Base-by-base conservation (phyloP, 2,329 filamentous ascomycete species). In the Penicillium brasilianum region DNA sequence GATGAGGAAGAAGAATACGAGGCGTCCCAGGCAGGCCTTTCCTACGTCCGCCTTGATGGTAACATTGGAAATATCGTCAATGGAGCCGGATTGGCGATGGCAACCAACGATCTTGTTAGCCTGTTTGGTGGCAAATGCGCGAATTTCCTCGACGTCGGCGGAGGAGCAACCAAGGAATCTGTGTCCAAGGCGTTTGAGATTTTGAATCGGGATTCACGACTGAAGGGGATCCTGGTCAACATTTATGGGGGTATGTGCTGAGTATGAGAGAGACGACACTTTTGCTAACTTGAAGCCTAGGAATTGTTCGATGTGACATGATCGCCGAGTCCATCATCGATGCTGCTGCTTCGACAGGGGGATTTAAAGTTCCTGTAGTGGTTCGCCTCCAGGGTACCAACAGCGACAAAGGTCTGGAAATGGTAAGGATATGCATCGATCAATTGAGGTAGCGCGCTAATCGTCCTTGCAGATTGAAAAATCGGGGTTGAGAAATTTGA, bases 201-300 rank as follows among this genome's bases (percentile, higher is more conserved):
- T 34, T 57, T 76, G 8, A 54, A 60, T 7, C 57, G 55, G 4
- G 71, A 76, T 62, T 3, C 59, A 20, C 61, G 66, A 3, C 60
- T 74, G 4, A 67, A 66, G 32, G 72, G 66, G 0, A 78, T 88
- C 28, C 75, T 87, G 50, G 83, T 88, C 9, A 88, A 88, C 59
- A 85, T 88, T 9, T 88, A 68, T 46, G 68, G 73, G 8, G 72
- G 72, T 72, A 36, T 56, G 69, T 65, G 34, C 32, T 28, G 14
- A 9, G 2, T 41, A 0, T 5, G 1, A 32, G 7, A 4, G 20
- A 14, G 10, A 0, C 4, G 11, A 4, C 6, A 16, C 5, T 1
- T n/a, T n/a, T 18, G 30, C 50, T 57, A 5, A 58, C n/a, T 11
- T 9, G 14, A 20, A 8, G 11, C n/a, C 3, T 28, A 83, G 81